Evolutionary conservation across 1,284 basidiomycete genomes (phyloP), one percentile per base, ranked within the genome.

Genomic region (Ustilago trichophora): DNA sequence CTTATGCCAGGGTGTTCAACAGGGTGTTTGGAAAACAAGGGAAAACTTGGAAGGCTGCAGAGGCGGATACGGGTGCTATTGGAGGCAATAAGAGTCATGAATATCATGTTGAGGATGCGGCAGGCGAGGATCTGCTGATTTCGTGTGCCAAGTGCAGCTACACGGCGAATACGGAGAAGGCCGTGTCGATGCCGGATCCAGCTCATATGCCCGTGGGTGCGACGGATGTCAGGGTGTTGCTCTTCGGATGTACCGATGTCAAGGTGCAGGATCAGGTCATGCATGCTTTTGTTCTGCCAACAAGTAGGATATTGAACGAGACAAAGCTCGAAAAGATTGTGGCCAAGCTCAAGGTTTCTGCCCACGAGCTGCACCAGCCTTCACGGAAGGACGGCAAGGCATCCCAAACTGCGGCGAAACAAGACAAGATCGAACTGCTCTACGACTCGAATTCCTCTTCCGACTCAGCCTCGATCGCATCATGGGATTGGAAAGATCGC

Each of bases 11-110:
- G 11, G 81, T 82, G 21, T 79, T 79, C 45, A 58, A 77, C 43
- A 48, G 72, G 1, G 33, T 78, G 27, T 72, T 78, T 49, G 34
- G 52, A 0, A n/a, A n/a, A n/a, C n/a, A n/a, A n/a, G 19, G 26
- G 5, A 12, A 25, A 7, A 33, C 44, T 1, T 80, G 77, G 76
- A 62, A 47, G 15, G 60, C 50, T 38, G 82, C 80, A 3, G 71
- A 80, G 50, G 82, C 82, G n/a, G 82, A 83, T 54, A 77, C 78
- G 2, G 82, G 82, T 15, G 75, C 81, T 6, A 83, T 83, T 49
- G 82, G 82, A 2, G 82, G 82, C 4, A 67, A 57, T 6, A 67
- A 53, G n/a, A 78, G 75, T 25, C 82, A 83, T 43, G 82, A 83
- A 46, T 83, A 80, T 55, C 82, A 83, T 29, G 51, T 80, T 0